Conservation (phyloP, 2,329 filamentous ascomycete genomes). For the Chaetomium sp. region DNA sequence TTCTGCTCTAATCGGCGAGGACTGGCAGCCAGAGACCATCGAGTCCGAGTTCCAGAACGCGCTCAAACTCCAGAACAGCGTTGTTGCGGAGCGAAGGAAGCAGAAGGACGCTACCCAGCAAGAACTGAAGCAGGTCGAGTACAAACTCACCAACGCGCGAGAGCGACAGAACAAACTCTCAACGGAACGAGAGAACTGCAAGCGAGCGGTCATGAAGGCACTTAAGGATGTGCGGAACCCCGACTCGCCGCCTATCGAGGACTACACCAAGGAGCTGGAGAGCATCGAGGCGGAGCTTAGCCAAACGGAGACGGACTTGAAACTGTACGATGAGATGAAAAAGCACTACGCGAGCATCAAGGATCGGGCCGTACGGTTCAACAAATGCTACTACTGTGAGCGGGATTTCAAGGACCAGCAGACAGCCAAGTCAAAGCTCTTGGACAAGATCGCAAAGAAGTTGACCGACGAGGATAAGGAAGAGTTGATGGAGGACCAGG, state of each 20-base stretch:
- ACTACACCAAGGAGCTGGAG: conserved; percentile 47
- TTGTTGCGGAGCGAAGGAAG: conserved; percentile 59
- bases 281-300: conserved; percentile 49
- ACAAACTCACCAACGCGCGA: conserved; percentile 58
- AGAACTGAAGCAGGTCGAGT: conserved; percentile 71
- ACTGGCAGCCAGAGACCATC: conserved; percentile 64
- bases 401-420: conserved; percentile 58
- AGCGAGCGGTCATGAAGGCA: conserved; percentile 47
- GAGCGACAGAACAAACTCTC: conserved; percentile 59
- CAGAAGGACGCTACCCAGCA: conserved; percentile 64
- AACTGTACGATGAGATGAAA: conserved; percentile 61
- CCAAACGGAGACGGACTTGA: conserved; percentile 59
- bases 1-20: conserved; percentile 52
- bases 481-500: conserved; percentile 45
- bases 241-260: conserved; percentile 40
- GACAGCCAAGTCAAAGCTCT: conserved; percentile 56
- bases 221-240: conserved; percentile 38
- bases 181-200: conserved; percentile 55
- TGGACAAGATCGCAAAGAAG: conserved; percentile 59
- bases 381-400: conserved; percentile 70
- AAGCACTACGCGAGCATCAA: conserved; percentile 67
- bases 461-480: conserved; percentile 57
- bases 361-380: conserved; percentile 57
- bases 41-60: conserved; percentile 63
- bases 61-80: conserved; percentile 49